Base-by-base conservation (phyloP, 2,329 filamentous ascomycete genomes). In the Paramyrothecium roridum region DNA sequence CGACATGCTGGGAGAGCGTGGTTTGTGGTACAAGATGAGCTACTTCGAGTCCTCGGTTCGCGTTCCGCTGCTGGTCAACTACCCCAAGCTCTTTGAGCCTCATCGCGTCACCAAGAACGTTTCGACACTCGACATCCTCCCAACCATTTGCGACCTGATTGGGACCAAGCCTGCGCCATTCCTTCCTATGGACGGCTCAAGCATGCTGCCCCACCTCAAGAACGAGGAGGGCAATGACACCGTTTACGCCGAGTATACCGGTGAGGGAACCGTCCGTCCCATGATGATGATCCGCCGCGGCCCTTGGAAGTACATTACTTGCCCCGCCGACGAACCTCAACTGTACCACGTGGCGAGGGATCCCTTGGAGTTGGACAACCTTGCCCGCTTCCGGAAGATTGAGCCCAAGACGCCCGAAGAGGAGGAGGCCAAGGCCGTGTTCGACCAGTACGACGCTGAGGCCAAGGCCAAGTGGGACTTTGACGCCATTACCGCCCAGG, bases 11-110 rank as follows among this genome's bases (percentile, higher is more conserved):
- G 93, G 93, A 56, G 93, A 97, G 78, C 87, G 91, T 53, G 89
- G 90, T 7, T 78, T 97, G 49, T 97, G 93, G 93, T 93, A 96
- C 80, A 97, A 97, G 81, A 97, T 97, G 93, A 91, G 86, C 68
- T 97, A 95, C 82, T 96, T 92, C 66, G 93, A 97, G 80, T 88
- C 88, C 45, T 96, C 91, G 13, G 91, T 91, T 48, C 88, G 93
- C 26, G 93, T 97, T 21, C 93, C 93, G 1, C 86, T 97, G 69
- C 80, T 97, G 61, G 82, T 96, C 69, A 88, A 91, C 72, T 86
- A 93, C 65, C 93, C 93, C 23, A 80, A 86, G 64, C 82, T 81
- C 58, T 96, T 93, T 72, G 70, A 80, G 16, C 87, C 92, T 33
- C 91, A 86, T 76, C 88, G 86, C 34, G 89, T 97, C 26, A 80